A percentile compares a stretch with the other conserved stretches of the same genome.
Conservation (phyloP, 495 filamentous ascomycete species). For the Tuber indicum region DNA sequence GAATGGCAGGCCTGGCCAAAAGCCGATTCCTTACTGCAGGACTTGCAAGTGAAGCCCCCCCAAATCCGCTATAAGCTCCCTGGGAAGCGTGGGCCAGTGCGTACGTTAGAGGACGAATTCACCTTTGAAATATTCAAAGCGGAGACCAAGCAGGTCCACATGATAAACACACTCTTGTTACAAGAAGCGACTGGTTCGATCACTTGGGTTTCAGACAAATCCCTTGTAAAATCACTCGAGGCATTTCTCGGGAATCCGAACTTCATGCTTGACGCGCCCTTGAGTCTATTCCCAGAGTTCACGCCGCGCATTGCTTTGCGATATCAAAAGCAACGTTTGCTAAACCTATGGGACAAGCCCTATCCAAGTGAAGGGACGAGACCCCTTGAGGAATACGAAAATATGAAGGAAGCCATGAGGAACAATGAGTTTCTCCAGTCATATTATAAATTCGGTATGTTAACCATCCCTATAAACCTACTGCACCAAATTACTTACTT, state of each 20-base stretch:
- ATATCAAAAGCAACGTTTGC: neutral
- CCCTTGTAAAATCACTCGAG: slow-evolving; percentile 7
- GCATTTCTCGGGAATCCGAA: slow-evolving; percentile 6
- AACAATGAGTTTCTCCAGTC: neutral
- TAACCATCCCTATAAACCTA: neutral
- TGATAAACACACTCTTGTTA: slow-evolving; percentile 15
- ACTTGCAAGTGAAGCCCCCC: slow-evolving; percentile 13
- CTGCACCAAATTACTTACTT: neutral
- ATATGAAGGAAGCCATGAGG: neutral
- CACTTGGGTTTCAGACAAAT: slow-evolving; percentile 14
- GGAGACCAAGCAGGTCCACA: neutral
- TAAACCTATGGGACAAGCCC: neutral
- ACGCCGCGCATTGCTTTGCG: neutral
- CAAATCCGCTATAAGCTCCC: slow-evolving; percentile 2
- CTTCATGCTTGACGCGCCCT: neutral
- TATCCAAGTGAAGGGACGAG: neutral
- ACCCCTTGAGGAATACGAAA: neutral
- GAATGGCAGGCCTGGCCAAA: slow-evolving; percentile 14
- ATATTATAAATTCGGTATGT: slow-evolving; percentile 14
- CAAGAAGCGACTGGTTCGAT: slow-evolving; percentile 11
- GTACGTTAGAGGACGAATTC: slow-evolving; percentile 13
- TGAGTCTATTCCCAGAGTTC: neutral
- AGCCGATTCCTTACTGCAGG: slow-evolving; percentile 17
- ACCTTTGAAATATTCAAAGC: slow-evolving; percentile 15
- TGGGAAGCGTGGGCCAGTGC: neutral